Base-by-base conservation (phyloP, 1,139 yeast genomes). In the Saccharomyces hybrid region DNA sequence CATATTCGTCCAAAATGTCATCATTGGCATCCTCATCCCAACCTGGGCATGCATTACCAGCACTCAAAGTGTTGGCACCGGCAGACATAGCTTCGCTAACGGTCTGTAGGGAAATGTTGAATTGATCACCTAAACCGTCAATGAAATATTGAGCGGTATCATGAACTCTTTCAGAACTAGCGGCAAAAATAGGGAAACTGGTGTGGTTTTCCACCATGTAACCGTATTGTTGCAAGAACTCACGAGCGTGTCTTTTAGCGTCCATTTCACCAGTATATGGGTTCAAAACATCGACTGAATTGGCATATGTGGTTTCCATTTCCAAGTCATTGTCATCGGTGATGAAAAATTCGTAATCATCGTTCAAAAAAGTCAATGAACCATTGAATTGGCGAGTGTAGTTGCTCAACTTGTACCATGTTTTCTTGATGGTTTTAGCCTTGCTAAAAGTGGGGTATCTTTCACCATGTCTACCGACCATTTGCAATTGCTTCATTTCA, bases 401-500 rank as follows among this genome's bases (percentile, higher is more conserved):
- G 56, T 65, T 64, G 44, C 58, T 56, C 34, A 74, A 50, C 55
- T 69, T 71, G 34, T 60, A 52, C 52, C 58, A 63, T 5, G 64
- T 50, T 2, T 42, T 29, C 21, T 49, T 47, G 14, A 64, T 46
- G 2, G 52, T 47, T 4, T 53, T 58, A 47, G 77, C 78, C n/a
- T 66, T 62, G 29, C 64, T 59, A 12, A 64, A 63, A 2, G 75
- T 71, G 29, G 89, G 89, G 67, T 76, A 86, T 62, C 93, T 73
- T 65, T 84, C 91, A 26, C 93, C 93, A 63, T 86, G 93, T 67
- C 95, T 79, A 57, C 79, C 75, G 52, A 81, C 71, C 58, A 82
- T 69, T 60, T 82, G 83, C 11, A 84, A 87, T 67, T 84, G 90
- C 58, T 82, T 84, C 51, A 84, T 75, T 8, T 72, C 67, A 64